Conservation (phyloP, 257 asterid genomes). For the Nicotiana noctiflora region DNA sequence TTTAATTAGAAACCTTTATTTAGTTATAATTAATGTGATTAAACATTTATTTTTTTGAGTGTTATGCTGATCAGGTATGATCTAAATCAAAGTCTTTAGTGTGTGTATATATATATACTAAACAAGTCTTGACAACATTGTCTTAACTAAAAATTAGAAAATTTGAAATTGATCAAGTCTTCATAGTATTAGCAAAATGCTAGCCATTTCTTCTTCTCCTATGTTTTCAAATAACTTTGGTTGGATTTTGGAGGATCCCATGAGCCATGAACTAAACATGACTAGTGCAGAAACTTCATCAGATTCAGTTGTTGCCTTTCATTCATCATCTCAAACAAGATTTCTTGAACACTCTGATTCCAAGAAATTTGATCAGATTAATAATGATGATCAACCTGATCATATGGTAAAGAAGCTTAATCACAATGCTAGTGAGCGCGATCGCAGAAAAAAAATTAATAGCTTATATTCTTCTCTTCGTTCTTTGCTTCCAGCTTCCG, state of each 20-base stretch:
- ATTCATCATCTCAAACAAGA: background rate
- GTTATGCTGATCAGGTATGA: background rate
- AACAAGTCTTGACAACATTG: background rate
- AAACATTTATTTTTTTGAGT: background rate
- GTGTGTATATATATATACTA: background rate
- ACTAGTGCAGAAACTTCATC: background rate
- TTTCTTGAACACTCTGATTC: background rate
- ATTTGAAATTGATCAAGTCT: background rate
- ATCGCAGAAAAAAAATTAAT: constrained; percentile 63
- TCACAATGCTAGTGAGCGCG: constrained; percentile 77
- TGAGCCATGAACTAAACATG: background rate
- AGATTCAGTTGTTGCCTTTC: background rate
- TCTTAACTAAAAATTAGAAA: background rate
- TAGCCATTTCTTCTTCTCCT: too few relatives aligned
- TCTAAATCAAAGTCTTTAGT: background rate
- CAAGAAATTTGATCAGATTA: background rate
- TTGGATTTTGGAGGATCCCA: too few relatives aligned
- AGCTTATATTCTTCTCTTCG: constrained; percentile 53
- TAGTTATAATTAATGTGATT: too few relatives aligned
- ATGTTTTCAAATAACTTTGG: too few relatives aligned
- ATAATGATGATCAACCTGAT: background rate
- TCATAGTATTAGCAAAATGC: too few relatives aligned
- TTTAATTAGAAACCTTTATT: background rate
- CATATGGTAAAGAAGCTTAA: constrained; percentile 41
- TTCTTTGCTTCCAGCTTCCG: constrained; percentile 49